These are phyloP conservation scores for Nematocida sp. DNA, from an alignment of 371 early-diverging fungal species.

Conservation along the genomic window DNA sequence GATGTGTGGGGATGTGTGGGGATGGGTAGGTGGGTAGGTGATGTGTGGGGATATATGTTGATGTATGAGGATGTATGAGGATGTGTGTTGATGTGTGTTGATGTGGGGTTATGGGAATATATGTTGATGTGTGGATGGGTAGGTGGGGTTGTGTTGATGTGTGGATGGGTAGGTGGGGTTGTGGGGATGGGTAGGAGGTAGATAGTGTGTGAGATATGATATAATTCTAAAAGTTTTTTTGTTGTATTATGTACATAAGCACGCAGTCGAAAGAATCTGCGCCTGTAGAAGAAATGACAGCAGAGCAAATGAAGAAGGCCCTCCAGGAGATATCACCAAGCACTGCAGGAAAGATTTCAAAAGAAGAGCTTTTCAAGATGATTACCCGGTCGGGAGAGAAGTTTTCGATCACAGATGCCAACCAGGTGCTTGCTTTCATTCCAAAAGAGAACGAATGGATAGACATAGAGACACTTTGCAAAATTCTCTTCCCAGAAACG, in stretches of 20 bases:
- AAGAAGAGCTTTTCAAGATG: conserved; percentile 30
- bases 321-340: conserved; percentile 2
- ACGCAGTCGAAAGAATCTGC: neutral
- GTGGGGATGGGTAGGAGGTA: no score
- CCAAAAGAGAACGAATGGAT: conserved; percentile 15
- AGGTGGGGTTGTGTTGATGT: no score
- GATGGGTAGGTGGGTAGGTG: no score
- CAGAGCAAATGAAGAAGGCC: conserved; percentile 1
- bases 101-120: no score
- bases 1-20: no score
- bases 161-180: no score
- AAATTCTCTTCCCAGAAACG: neutral
- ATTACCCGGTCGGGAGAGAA: conserved; percentile 21
- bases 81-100: no score
- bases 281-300: neutral
- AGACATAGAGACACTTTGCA: neutral
- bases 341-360: conserved; percentile 5
- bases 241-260: conserved; percentile 32
- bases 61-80: no score
- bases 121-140: no score
- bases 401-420: conserved; percentile 22
- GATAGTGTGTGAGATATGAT: neutral
- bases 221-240: conserved; percentile 15
- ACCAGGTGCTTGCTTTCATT: conserved; percentile 24
- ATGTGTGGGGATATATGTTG: no score